Conservation (phyloP, 192 early-diverging fungal species). For the Funneliformis mosseae region DNA sequence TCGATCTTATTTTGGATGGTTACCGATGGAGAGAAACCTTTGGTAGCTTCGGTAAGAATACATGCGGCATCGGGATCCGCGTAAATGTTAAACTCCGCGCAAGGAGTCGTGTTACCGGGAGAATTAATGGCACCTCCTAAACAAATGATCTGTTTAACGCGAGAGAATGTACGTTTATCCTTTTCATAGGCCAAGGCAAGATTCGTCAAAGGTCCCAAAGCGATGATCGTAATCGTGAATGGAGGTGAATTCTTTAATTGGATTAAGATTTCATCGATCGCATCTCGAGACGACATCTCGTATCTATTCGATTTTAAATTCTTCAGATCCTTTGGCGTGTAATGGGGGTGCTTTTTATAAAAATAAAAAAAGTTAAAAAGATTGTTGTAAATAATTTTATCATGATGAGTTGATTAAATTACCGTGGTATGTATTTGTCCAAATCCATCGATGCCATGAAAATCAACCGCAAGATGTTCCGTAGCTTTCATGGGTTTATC, state of each 20-base stretch:
- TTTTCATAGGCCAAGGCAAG: slow-evolving; percentile 48
- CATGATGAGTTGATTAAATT: not conserved
- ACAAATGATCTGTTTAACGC: slow-evolving; percentile 49
- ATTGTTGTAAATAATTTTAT: not conserved
- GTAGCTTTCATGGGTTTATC: not conserved
- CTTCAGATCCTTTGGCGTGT: slow-evolving; percentile 20
- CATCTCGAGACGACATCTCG: slow-evolving; percentile 39
- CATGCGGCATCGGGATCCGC: slow-evolving; percentile 51
- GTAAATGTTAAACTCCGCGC: slow-evolving; percentile 55
- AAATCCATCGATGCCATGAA: not conserved
- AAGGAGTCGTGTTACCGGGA: slow-evolving; percentile 45
- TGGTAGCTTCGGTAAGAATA: slow-evolving; percentile 38
- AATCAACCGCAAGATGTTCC: not conserved
- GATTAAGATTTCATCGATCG: slow-evolving; percentile 48
- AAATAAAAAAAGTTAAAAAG: not conserved
- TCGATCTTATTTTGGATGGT: not conserved
- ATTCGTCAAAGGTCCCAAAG: slow-evolving; percentile 55
- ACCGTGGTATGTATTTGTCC: not conserved
- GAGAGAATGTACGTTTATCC: slow-evolving; percentile 47
- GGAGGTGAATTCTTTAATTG: slow-evolving; percentile 47
- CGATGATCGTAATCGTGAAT: slow-evolving; percentile 49
- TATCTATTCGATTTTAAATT: slow-evolving; percentile 33
- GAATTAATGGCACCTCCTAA: slow-evolving; percentile 47
- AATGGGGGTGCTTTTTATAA: not conserved
- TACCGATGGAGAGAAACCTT: slow-evolving; percentile 1